Evolutionary conservation across 2,329 filamentous ascomycete species (phyloP).

Genomic region (Cladosporium phlei): DNA sequence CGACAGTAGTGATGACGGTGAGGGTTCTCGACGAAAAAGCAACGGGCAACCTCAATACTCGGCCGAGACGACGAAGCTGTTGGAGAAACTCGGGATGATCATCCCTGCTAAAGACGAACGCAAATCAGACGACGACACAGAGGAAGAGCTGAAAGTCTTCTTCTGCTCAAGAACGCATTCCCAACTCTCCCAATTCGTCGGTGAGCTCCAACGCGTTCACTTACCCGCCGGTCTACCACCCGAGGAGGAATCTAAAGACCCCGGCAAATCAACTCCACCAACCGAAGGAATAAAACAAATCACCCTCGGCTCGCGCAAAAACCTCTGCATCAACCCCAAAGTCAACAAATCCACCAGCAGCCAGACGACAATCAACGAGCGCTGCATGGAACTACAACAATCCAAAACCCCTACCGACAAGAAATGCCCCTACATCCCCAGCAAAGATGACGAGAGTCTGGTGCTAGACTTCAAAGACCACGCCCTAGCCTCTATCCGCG

Average conservation of each 20-base stretch:
- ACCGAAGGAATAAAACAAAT: slow-evolving; percentile 70
- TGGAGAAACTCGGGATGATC: slow-evolving; percentile 55
- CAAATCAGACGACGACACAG: slow-evolving; percentile 45
- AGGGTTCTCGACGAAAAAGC: too few species aligned
- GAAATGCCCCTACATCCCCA: slow-evolving; percentile 72
- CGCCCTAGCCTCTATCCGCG: slow-evolving; percentile 74
- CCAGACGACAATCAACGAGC: slow-evolving; percentile 83
- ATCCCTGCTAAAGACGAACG: slow-evolving; percentile 33
- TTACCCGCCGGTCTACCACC: slow-evolving; percentile 64
- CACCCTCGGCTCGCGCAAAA: slow-evolving; percentile 79
- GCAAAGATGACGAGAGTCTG: slow-evolving; percentile 66
- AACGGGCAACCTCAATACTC: slow-evolving; percentile 45
- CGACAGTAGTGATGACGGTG: slow-evolving; percentile 57
- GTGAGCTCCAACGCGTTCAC: slow-evolving; percentile 71
- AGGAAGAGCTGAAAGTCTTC: slow-evolving; percentile 75
- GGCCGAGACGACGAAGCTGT: slow-evolving; percentile 67
- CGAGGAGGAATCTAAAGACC: slow-evolving; percentile 11
- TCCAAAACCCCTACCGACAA: slow-evolving; percentile 56
- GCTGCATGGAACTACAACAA: slow-evolving; percentile 85
- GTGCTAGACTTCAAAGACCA: slow-evolving; percentile 81
- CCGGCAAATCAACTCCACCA: slow-evolving; percentile 22
- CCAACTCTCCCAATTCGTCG: slow-evolving; percentile 81
- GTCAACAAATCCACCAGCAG: slow-evolving; percentile 64
- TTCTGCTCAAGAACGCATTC: slow-evolving; percentile 93
- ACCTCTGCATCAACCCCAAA: slow-evolving; percentile 81